phyloP scores from a whole-genome alignment of 805 yeast species.

The Kodamaea neixiangensis region DNA sequence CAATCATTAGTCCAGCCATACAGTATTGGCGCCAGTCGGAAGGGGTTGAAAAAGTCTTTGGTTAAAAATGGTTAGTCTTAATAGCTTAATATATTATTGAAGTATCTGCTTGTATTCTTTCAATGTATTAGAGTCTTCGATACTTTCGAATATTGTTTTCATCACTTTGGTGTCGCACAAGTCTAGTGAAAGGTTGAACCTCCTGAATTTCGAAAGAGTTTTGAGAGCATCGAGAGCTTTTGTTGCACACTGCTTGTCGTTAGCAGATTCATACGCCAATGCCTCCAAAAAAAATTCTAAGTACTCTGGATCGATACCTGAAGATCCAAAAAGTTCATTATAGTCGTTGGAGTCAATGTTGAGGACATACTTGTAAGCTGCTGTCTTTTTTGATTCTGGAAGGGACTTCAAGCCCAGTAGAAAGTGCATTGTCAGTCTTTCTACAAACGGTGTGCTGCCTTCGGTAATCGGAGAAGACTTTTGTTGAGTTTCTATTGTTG shows the following conservation, averaged over 20 bases:
- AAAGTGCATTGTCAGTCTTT: slow-evolving; percentile 27
- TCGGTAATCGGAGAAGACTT: not conserved
- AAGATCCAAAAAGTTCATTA: slow-evolving; percentile 32
- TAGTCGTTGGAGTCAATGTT: slow-evolving; percentile 25
- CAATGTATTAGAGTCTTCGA: slow-evolving; percentile 1
- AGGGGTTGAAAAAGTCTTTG: slow-evolving; percentile 35
- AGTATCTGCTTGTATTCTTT: slow-evolving; percentile 1
- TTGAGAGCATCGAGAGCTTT: slow-evolving; percentile 23
- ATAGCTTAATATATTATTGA: not conserved
- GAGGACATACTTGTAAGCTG: slow-evolving; percentile 41
- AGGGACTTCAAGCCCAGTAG: slow-evolving; percentile 27
- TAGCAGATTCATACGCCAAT: slow-evolving; percentile 20
- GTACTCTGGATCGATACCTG: slow-evolving; percentile 53
- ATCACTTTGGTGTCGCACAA: slow-evolving; percentile 25
- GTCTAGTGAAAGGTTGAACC: slow-evolving; percentile 37
- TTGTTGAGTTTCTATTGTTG: not conserved
- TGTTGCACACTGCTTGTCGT: slow-evolving; percentile 15
- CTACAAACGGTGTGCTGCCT: slow-evolving; percentile 13
- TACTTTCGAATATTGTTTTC: not conserved
- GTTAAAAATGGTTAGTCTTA: slow-evolving; percentile 5
- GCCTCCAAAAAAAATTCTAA: slow-evolving; percentile 52
- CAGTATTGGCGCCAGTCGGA: slow-evolving; percentile 23
- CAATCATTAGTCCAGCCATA: slow-evolving; percentile 45
- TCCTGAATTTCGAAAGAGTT: slow-evolving; percentile 32
- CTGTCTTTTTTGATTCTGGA: slow-evolving; percentile 25